phyloP scores from a whole-genome alignment of 139 green algal species.

The Chlorella sp. region DNA sequence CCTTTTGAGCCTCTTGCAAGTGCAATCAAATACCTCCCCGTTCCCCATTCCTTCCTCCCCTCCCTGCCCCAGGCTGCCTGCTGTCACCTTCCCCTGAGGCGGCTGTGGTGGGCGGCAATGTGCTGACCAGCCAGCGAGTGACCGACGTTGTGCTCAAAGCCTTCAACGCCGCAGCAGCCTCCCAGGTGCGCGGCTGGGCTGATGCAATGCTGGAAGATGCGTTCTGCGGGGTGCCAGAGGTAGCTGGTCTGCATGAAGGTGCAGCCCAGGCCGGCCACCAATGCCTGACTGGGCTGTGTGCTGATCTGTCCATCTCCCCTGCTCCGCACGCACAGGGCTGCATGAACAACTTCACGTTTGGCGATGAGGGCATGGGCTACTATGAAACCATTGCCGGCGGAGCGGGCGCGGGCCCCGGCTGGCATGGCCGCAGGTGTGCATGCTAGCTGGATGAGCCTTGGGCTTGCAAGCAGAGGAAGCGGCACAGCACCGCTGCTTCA shows the following conservation, averaged over 20 bases:
- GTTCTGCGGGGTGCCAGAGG: no score
- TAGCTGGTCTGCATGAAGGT: no score
- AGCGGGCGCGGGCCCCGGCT: slow-evolving; percentile 89
- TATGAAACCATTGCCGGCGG: slow-evolving; percentile 98
- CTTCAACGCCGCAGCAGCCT: slow-evolving; percentile 89
- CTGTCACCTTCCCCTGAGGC: slow-evolving; percentile 64
- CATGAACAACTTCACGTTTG: slow-evolving; percentile 99
- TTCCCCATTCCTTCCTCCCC: neutral
- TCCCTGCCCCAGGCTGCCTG: slow-evolving; percentile 42
- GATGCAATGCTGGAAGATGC: no score
- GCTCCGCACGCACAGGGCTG: slow-evolving; percentile 73
- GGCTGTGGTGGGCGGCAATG: slow-evolving; percentile 97
- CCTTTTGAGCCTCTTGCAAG: no score
- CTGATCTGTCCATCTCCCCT: neutral
- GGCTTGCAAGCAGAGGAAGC: no score
- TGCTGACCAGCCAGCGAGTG: slow-evolving; percentile 97
- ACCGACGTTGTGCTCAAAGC: slow-evolving; percentile 96
- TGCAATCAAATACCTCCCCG: no score
- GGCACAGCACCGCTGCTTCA: no score
- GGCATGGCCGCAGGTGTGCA: slow-evolving; percentile 75
- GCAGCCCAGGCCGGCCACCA: no score
- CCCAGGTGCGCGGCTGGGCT: slow-evolving; percentile 61
- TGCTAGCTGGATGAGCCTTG: no score
- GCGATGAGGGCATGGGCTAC: slow-evolving; percentile 91
- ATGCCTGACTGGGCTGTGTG: no score